A percentile compares a stretch with the other conserved stretches of the same genome.
phyloP scores from a whole-genome alignment of 2,329 filamentous ascomycete genomes.

The Zarea fungicola region DNA sequence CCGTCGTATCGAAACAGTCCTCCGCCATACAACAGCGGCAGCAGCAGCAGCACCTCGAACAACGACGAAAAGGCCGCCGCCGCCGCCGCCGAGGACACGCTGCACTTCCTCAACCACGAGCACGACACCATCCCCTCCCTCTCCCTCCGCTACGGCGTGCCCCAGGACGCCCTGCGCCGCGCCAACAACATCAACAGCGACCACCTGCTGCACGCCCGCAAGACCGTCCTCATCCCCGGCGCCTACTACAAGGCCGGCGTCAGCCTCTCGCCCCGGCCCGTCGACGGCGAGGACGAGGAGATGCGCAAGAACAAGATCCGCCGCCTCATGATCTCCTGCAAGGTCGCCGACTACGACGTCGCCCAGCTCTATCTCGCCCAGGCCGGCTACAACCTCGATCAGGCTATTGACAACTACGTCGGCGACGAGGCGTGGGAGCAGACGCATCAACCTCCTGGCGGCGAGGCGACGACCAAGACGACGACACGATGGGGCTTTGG shows the following conservation, averaged over 20 bases:
- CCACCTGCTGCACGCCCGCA: slow-evolving; percentile 63
- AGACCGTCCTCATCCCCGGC: slow-evolving; percentile 66
- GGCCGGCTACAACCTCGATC: slow-evolving; percentile 58
- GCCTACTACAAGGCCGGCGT: slow-evolving; percentile 62
- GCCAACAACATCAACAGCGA: slow-evolving; percentile 68
- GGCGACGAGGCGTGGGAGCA: slow-evolving; percentile 74
- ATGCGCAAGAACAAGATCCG: slow-evolving; percentile 64
- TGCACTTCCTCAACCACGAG: slow-evolving; percentile 70
- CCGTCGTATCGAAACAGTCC: not conserved
- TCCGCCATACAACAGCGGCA: not conserved
- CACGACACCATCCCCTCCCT: slow-evolving; percentile 64
- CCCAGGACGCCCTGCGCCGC: slow-evolving; percentile 54
- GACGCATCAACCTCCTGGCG: slow-evolving; percentile 63
- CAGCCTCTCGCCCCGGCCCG: slow-evolving; percentile 62
- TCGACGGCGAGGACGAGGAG: slow-evolving; percentile 73
- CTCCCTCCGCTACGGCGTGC: slow-evolving; percentile 66
- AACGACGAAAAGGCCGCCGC: slow-evolving; percentile 25
- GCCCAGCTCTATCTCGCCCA: slow-evolving; percentile 72
- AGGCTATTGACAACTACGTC: slow-evolving; percentile 58
- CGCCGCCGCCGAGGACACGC: slow-evolving; percentile 50
- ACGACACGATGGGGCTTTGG: not conserved
- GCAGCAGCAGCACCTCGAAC: not conserved
- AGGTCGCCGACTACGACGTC: slow-evolving; percentile 71
- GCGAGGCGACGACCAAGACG: slow-evolving; percentile 19
- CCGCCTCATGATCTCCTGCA: slow-evolving; percentile 74